Base-by-base conservation (phyloP, 1,284 basidiomycete genomes). In the Papiliotrema nemorosa region DNA sequence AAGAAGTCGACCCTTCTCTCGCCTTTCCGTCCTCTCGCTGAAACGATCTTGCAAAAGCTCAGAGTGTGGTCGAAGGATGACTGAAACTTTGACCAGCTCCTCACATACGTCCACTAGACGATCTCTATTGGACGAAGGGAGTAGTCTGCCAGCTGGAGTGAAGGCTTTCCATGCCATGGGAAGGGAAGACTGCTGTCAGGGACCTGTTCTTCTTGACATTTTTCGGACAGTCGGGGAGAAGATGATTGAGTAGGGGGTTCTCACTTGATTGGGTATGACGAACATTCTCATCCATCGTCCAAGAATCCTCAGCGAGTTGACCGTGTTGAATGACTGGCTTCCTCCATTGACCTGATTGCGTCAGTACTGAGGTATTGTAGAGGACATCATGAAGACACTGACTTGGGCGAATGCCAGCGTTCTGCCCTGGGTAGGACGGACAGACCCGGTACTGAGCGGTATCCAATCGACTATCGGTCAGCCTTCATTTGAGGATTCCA, bases 41-140 rank as follows among this genome's bases (percentile, higher is more conserved):
- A 51, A 76, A 5, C 73, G 57, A 52, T 69, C 68, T 1, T 57
- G 60, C 25, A 76, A 57, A 2, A 71, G 48, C 5, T 54, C 53
- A 7, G 59, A 50, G 40, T 70, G 62, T 1, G 66, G 69, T 1
- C 52, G 37, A 20, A 74, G 52, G 29, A 75, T 49, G 34, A 59
- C 40, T 5, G 56, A 56, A 14, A 56, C 41, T 36, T 60, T 62
- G 52, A 76, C 60, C 10, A 76, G 58, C 39, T 76, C 74, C 43
- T 76, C 74, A 45, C 66, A 67, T 2, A 76, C 73, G 59, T 76
- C 74, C 34, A 74, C 73, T 12, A 76, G 59, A 12, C 73, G 64
- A 47, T 75, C 73, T n/a, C 74, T 64, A 48, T 75, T 76, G 1
- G 60, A 61, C 10, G 66, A 70, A 4, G 68, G 64, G 20, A 72